A percentile compares a stretch with the other conserved stretches of the same genome.
These are phyloP conservation scores for Omphalea diandra DNA, from an alignment of 441 rosid species.

Conservation along the genomic window DNA sequence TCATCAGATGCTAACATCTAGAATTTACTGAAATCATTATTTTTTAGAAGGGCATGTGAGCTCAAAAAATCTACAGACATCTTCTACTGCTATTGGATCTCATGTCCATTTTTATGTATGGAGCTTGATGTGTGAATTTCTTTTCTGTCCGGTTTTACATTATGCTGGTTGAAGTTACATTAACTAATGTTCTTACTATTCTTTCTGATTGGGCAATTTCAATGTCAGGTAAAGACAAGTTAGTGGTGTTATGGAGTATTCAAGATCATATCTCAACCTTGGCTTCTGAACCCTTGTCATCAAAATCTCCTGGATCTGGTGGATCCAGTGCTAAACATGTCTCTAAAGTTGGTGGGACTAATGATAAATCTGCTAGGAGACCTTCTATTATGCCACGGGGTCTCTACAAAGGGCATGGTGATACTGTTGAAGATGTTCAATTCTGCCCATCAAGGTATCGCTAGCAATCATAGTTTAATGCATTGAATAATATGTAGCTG, in stretches of 20 bases:
- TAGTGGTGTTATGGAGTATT: slow-evolving; percentile 82
- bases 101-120: neutral
- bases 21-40: neutral
- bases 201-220: slow-evolving; percentile 4
- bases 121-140: neutral
- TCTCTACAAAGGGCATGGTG: slow-evolving; percentile 46
- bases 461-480: neutral
- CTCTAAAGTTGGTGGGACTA: slow-evolving; percentile 43
- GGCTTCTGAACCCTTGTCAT: slow-evolving; percentile 33
- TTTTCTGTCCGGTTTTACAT: neutral
- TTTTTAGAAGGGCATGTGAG: neutral
- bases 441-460: slow-evolving; percentile 54
- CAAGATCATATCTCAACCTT: slow-evolving; percentile 42
- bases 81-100: neutral
- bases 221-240: slow-evolving; percentile 61
- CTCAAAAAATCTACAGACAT: neutral
- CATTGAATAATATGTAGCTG: neutral
- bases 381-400: slow-evolving; percentile 48
- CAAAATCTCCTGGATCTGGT: slow-evolving; percentile 46
- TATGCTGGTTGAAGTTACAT: neutral
- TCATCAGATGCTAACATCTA: neutral
- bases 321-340: slow-evolving; percentile 31
- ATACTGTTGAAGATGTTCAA: slow-evolving; percentile 60
- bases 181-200: neutral
- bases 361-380: slow-evolving; percentile 33